Base-by-base conservation (phyloP, 2,329 filamentous ascomycete species). In the Xylariales sp. region DNA sequence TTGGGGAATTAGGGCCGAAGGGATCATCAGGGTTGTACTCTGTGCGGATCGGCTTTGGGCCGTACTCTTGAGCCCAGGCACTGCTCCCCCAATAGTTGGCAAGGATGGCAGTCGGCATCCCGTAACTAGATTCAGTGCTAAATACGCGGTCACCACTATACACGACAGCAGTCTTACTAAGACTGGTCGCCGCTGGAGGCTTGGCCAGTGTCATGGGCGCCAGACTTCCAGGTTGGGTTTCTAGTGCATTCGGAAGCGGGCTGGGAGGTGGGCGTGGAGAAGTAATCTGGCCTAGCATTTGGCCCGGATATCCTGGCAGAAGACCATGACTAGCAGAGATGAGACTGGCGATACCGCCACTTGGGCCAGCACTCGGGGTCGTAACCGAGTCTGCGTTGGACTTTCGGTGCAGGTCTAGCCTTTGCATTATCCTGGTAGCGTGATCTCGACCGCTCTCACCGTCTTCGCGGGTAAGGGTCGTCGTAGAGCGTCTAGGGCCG, bases 51-150 rank as follows among this genome's bases (percentile, higher is more conserved):
- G 40, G 31, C 41, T 47, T 57, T 10, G 47, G 41, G 3, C 47
- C 47, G 30, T 55, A 48, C 12, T 55, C 54, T 23, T 52, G 50
- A 15, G 50, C 54, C 87, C 89, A 95, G 32, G 89, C 83, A 40
- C 81, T 85, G 53, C 83, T 94, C 34, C 91, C 91, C 91, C 91
- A 97, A 40, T 94, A 76, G 57, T 97, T 97, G 21, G 90, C 90
- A 69, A 95, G 78, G 44, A 96, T 81, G 12, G 88, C 88, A 34
- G 85, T 86, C 1, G 90, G 88, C 62, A 95, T 79, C 16, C 77
- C 77, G 29, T 84, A 78, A n/a, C 74, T 74, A 32, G 70, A 77
- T n/a, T 81, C 80, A 14, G 80, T 61, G 4, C 74, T 75, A 40
- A 88, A 70, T 2, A 80, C 79, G 43, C 83, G 77, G 54, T 95